Base-by-base conservation (phyloP, 768 basidiomycete species). In the Suillus paluster region DNA sequence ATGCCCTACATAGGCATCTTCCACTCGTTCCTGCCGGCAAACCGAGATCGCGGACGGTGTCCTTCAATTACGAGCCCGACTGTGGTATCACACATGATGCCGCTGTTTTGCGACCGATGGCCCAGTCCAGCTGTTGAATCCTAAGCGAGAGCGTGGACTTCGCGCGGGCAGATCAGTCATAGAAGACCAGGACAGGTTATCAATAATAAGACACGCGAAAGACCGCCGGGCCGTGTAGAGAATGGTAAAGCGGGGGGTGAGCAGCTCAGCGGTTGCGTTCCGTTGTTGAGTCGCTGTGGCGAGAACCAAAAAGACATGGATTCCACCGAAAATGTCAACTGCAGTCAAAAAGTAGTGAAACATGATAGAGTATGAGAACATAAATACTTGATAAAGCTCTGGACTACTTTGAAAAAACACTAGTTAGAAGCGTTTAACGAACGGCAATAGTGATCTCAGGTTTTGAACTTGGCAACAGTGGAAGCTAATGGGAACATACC, bases 261-360 rank as follows among this genome's bases (percentile, higher is more conserved):
- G 21, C 21, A 46, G 23, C 46, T 46, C 30, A 30, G 4, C 12
- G 38, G 39, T 17, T 27, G 17, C 9, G 49, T 50, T 50, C 49
- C 30, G 19, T 50, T 11, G 49, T 50, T 33, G 30, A 50, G 49
- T 33, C 49, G 30, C 49, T 50, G 49, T 50, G 49, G 49, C 49
- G 49, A 50, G 30, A 50, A 33, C 27, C 19, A 50, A 50, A 30
- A 50, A 50, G 27, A 50, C 3, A 27, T 27, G 25, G 10, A 25
- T 19, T 49, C 17, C 27, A 49, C 48, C 25, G 15, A 27, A 46
- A 46, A 48, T 17, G 8, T 48, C 25, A 30, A 25, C 46, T 48
- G 25, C 15, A 23, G 45, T 15, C 45, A 14, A 25, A n/a, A 6
- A 46, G 45, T 14, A 46, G 21, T 30, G 4, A 6, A 15, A 23